Percentiles rank a stretch among this genome's conserved stretches.
Conservation (phyloP, 345 rosid genomes). For the Microthlaspi erraticum region DNA sequence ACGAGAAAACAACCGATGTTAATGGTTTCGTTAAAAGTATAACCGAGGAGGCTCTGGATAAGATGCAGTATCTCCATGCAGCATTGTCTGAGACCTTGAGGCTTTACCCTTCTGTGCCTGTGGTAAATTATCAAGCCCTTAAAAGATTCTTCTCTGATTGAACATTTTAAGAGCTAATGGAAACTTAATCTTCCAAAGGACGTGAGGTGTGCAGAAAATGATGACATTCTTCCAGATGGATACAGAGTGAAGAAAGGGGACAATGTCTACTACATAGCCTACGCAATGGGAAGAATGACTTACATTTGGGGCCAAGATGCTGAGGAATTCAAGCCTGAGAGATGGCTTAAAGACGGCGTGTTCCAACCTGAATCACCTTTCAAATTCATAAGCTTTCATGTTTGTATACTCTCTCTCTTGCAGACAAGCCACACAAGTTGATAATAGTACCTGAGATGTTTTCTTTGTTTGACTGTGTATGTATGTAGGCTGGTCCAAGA, state of each 20-base stretch:
- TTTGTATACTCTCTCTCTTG: conserved; percentile 26
- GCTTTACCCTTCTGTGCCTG: conserved; percentile 69
- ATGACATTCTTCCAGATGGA: conserved; percentile 80
- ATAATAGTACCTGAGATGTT: conserved; percentile 6
- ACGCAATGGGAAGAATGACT: conserved; percentile 84
- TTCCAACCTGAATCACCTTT: conserved; percentile 72
- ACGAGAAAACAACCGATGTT: conserved; percentile 33
- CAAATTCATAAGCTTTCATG: conserved; percentile 77
- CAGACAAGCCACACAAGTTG: background rate
- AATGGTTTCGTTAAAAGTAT: conserved; percentile 52
- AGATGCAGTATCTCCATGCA: conserved; percentile 84
- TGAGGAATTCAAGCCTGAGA: conserved; percentile 67
- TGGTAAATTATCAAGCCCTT: conserved; percentile 44
- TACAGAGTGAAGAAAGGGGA: conserved; percentile 67
- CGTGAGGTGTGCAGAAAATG: conserved; percentile 59
- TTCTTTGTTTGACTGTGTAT: conserved; percentile 4
- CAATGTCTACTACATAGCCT: conserved; percentile 56
- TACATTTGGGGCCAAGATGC: conserved; percentile 82
- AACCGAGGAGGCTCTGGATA: conserved; percentile 53
- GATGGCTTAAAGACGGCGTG: conserved; percentile 70
- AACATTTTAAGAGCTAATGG: background rate
- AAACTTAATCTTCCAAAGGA: conserved; percentile 47
- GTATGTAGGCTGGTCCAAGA: conserved; percentile 80
- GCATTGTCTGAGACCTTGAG: conserved; percentile 77
- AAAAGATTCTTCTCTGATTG: conserved; percentile 3